Conservation (phyloP, 2,329 filamentous ascomycete genomes). For the Trichoderma lentiforme region DNA sequence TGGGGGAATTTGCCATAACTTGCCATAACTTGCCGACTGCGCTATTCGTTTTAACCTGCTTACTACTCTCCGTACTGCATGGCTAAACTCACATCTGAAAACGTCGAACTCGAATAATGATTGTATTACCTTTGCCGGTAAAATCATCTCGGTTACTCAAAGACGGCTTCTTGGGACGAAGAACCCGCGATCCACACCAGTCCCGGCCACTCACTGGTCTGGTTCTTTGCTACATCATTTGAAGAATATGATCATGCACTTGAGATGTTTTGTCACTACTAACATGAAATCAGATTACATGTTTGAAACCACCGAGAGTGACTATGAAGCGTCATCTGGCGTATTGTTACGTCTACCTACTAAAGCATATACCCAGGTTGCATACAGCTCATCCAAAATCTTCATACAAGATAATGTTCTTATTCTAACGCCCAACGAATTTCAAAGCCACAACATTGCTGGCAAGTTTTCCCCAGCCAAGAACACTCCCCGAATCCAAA, state of each 20-base stretch:
- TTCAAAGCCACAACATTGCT: background rate
- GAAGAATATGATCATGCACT: background rate
- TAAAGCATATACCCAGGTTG: background rate
- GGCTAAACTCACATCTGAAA: background rate
- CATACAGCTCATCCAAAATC: background rate
- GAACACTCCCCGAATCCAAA: background rate
- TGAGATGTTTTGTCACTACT: background rate
- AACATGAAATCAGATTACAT: background rate
- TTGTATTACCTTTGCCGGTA: background rate
- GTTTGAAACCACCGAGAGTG: background rate
- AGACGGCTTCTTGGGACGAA: background rate
- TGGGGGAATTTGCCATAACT: background rate
- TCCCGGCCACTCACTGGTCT: background rate
- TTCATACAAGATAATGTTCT: background rate
- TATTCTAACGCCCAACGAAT: background rate
- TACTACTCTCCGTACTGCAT: background rate
- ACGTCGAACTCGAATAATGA: background rate
- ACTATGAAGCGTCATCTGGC: background rate
- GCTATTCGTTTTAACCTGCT: background rate
- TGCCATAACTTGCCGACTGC: background rate
- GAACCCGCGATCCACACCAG: background rate
- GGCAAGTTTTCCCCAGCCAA: background rate
- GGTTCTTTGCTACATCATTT: background rate
- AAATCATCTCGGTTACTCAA: background rate
- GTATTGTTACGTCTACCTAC: background rate